Conservation (phyloP, 2,329 filamentous ascomycete genomes). For the Monosporascus ibericus region DNA sequence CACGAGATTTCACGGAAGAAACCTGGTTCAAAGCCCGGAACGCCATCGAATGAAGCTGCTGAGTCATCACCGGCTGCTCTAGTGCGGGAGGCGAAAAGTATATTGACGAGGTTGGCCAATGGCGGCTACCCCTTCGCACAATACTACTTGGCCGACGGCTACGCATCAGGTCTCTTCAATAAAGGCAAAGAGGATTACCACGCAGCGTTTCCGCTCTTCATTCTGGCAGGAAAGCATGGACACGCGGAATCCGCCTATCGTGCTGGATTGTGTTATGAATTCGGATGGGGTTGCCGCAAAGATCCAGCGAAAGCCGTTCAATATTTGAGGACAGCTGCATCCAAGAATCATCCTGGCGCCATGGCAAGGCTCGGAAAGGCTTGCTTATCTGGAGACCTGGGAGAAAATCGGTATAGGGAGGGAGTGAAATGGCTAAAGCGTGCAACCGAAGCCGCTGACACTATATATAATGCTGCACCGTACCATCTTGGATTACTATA, state of each 20-base stretch:
- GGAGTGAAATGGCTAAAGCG: conserved; percentile 96
- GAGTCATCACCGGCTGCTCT: conserved; percentile 59
- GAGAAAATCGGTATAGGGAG: conserved; percentile 79
- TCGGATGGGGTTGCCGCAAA: conserved; percentile 91
- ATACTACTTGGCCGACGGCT: conserved; percentile 94
- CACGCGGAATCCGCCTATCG: conserved; percentile 95
- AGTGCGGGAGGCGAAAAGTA: conserved; percentile 79
- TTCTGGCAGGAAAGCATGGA: conserved; percentile 91
- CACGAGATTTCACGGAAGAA: conserved; percentile 41
- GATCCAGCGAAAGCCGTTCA: conserved; percentile 89
- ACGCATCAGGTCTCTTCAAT: conserved; percentile 88
- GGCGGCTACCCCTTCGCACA: conserved; percentile 93
- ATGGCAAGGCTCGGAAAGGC: conserved; percentile 90
- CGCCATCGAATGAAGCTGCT: conserved; percentile 17
- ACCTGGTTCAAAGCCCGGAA: conserved; percentile 37
- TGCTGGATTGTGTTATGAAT: conserved; percentile 91
- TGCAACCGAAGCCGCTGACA: conserved; percentile 80
- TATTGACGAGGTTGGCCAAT: conserved; percentile 79
- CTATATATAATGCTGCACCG: conserved; percentile 86
- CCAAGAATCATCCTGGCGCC: conserved; percentile 91
- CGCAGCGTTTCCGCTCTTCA: conserved; percentile 85
- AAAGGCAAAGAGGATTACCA: conserved; percentile 92
- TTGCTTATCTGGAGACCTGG: conserved; percentile 83
- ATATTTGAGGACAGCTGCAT: conserved; percentile 83
- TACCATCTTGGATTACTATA: conserved; percentile 87